A percentile compares a stretch with the other conserved stretches of the same genome.
Evolutionary conservation across 768 basidiomycete species (phyloP).

Genomic region (Podaxis sp.): DNA sequence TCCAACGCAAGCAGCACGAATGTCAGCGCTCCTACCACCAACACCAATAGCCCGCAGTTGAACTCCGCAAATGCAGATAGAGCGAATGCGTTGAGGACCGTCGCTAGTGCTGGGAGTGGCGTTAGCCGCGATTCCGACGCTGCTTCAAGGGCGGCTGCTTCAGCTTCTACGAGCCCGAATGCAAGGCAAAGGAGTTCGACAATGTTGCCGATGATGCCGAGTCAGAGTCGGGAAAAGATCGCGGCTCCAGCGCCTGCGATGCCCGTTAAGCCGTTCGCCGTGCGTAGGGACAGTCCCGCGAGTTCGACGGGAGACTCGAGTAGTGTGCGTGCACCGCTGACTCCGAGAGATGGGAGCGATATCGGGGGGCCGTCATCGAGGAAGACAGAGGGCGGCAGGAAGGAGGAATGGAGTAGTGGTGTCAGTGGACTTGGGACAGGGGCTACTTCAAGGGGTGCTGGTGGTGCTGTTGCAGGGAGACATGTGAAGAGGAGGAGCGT

Average conservation of each 20-base stretch:
- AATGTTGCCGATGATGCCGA: slow-evolving; percentile 33
- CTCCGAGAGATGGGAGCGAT: slow-evolving; percentile 80
- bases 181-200: slow-evolving; percentile 41
- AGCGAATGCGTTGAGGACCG: slow-evolving; percentile 18
- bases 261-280: slow-evolving; percentile 59
- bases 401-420: slow-evolving; percentile 29
- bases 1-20: slow-evolving; percentile 7
- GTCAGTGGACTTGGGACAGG: slow-evolving; percentile 32
- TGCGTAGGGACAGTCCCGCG: slow-evolving; percentile 65
- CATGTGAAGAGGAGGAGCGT: slow-evolving; percentile 64
- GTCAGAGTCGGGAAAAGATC: slow-evolving; percentile 26
- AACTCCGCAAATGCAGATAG: slow-evolving; percentile 14
- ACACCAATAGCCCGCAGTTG: slow-evolving; percentile 3
- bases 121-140: background rate
- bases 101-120: background rate
- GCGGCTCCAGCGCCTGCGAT: slow-evolving; percentile 24
- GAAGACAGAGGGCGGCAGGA: slow-evolving; percentile 20
- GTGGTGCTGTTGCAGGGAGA: slow-evolving; percentile 8
- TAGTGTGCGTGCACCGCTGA: slow-evolving; percentile 71
- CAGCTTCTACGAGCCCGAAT: background rate
- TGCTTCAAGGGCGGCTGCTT: slow-evolving; percentile 7
- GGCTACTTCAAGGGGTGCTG: background rate
- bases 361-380: slow-evolving; percentile 25
- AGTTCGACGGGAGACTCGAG: slow-evolving; percentile 88
- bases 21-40: background rate